Evolutionary conservation across 345 rosid genomes (phyloP).

Genomic region (Cochlearia excelsa): DNA sequence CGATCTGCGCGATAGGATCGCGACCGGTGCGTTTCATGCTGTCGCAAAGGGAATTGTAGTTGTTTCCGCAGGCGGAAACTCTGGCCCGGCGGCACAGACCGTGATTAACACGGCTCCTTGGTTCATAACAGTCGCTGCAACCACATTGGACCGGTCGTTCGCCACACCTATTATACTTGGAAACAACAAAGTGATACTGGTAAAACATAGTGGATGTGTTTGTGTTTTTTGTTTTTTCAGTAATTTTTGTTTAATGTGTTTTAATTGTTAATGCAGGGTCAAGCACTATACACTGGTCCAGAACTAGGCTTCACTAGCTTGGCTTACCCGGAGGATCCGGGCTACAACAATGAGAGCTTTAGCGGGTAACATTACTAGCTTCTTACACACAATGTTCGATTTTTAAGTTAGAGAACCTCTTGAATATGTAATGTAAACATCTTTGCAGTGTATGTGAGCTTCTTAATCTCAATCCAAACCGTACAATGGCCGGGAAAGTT

Average conservation of each 20-base stretch:
- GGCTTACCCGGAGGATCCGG: conserved; percentile 40
- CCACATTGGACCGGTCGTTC: conserved; percentile 47
- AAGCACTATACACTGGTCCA: conserved; percentile 34
- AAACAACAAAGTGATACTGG: conserved; percentile 34
- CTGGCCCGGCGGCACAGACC: conserved; percentile 35
- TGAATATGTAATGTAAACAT: not conserved
- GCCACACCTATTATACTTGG: conserved; percentile 41
- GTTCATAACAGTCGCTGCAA: conserved; percentile 47
- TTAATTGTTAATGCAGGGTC: conserved; percentile 27
- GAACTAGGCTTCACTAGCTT: conserved; percentile 33
- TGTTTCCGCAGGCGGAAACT: conserved; percentile 37
- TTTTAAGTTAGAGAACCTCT: too few relatives aligned
- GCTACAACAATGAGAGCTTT: conserved; percentile 22
- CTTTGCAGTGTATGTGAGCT: conserved; percentile 22
- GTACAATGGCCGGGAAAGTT: conserved; percentile 33
- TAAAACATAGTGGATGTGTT: conserved; percentile 5
- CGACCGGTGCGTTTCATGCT: conserved; percentile 49
- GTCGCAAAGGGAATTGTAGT: conserved; percentile 40
- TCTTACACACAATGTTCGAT: not conserved
- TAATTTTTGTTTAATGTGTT: not conserved
- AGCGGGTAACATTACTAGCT: conserved; percentile 4
- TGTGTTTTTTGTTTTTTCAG: not conserved
- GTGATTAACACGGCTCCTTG: conserved; percentile 47
- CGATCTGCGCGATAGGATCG: conserved; percentile 37
- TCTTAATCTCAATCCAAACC: conserved; percentile 4